Conservation (phyloP, 164 flowering plant species). For the Magnolia sinica region DNA sequence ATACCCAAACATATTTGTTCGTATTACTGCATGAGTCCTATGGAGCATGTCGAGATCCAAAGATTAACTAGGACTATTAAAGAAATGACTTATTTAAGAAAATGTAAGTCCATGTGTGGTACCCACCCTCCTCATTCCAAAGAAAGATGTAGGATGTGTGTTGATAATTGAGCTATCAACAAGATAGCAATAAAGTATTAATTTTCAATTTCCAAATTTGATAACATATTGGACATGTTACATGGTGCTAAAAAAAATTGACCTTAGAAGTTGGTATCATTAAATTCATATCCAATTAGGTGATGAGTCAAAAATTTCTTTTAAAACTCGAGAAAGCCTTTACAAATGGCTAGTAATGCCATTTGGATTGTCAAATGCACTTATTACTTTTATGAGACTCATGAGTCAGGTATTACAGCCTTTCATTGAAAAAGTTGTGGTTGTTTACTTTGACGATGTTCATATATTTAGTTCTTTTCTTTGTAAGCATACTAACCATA, state of each 20-base stretch:
- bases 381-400: background rate
- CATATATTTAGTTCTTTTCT: background rate
- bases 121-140: background rate
- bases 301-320: constrained; percentile 7
- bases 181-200: background rate
- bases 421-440: background rate
- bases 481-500: background rate
- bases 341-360: constrained; percentile 10
- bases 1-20: background rate
- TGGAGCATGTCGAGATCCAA: background rate
- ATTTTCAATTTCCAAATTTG: constrained; percentile 1
- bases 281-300: background rate
- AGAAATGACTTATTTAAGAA: background rate
- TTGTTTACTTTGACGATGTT: constrained; percentile 2
- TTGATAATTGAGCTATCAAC: too few species aligned
- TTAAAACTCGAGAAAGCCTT: constrained; percentile 9
- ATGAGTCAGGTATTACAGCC: background rate
- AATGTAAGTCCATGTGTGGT: background rate
- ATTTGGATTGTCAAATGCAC: constrained; percentile 3
- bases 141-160: too few species aligned
- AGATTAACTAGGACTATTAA: background rate
- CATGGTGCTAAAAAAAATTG: background rate
- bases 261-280: constrained; percentile 5
- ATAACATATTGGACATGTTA: background rate
- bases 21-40: background rate